Percentiles rank a stretch among this genome's conserved stretches.
Evolutionary conservation across 305 asterid species (phyloP).

Genomic region (Solanum aculeatissimum): DNA sequence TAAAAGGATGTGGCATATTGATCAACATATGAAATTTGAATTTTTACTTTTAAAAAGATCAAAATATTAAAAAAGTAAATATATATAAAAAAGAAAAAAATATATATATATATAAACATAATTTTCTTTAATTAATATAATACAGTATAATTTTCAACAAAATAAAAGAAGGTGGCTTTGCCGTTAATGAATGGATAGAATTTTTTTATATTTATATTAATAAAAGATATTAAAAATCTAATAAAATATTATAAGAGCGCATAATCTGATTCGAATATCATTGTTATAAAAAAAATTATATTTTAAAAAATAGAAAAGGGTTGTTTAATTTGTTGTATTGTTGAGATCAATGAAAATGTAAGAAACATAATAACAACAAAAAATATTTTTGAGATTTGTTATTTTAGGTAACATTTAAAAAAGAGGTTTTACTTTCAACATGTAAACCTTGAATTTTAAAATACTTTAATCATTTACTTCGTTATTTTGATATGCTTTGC

Average conservation of each 20-base stretch:
- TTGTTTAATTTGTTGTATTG: too few relatives aligned
- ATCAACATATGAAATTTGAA: not conserved
- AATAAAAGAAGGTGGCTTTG: not conserved
- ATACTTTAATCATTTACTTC: too few relatives aligned
- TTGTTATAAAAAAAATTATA: too few relatives aligned
- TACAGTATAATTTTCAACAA: not conserved
- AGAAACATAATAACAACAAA: not conserved
- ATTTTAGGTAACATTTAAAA: not conserved
- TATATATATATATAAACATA: too few relatives aligned
- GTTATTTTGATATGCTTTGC: too few relatives aligned
- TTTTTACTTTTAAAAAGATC: too few relatives aligned
- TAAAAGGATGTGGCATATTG: not conserved
- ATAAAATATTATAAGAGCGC: too few relatives aligned
- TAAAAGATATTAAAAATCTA: too few relatives aligned
- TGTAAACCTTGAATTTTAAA: not conserved
- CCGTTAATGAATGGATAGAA: not conserved
- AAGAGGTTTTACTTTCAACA: not conserved
- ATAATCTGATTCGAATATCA: not conserved
- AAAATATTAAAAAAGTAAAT: not conserved
- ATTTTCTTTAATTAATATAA: not conserved
- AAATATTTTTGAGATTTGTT: not conserved
- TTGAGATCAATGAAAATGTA: too few relatives aligned
- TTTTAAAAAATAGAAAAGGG: too few relatives aligned
- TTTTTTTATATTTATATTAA: not conserved
- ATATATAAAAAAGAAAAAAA: not conserved